phyloP scores from a whole-genome alignment of 768 basidiomycete genomes.

The Russula sp. region DNA sequence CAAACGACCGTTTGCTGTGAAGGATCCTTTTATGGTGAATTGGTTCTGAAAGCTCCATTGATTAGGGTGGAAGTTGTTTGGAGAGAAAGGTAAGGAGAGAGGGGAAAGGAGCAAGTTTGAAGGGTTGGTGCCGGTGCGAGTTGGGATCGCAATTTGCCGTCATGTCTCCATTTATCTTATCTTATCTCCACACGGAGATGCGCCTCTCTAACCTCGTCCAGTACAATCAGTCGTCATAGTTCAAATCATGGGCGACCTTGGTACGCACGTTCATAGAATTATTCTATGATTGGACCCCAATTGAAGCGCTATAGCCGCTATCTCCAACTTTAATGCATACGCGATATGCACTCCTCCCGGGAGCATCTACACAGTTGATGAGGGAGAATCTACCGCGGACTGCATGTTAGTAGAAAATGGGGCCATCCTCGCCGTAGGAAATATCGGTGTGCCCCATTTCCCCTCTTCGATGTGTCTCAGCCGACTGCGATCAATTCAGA shows the following conservation, averaged over 20 bases:
- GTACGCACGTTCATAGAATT: neutral
- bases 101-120: neutral
- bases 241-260: neutral
- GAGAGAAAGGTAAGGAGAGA: neutral
- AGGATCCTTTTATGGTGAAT: slow-evolving; percentile 24
- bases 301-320: neutral
- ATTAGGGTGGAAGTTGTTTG: neutral
- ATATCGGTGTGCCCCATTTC: slow-evolving; percentile 19
- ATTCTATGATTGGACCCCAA: neutral
- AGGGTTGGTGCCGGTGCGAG: neutral
- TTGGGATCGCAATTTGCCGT: slow-evolving; percentile 17
- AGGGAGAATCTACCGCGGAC: slow-evolving; percentile 13
- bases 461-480: neutral
- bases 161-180: slow-evolving; percentile 11
- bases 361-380: slow-evolving; percentile 67
- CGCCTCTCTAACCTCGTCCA: neutral
- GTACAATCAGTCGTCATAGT: neutral
- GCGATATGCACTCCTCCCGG: slow-evolving; percentile 46
- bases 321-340: slow-evolving; percentile 34
- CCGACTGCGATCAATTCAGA: slow-evolving; percentile 1
- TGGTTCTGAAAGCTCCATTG: slow-evolving; percentile 17
- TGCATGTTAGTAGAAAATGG: slow-evolving; percentile 17
- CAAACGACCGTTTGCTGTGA: slow-evolving; percentile 57
- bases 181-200: neutral
- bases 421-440: slow-evolving; percentile 5